phyloP scores from a whole-genome alignment of 768 basidiomycete genomes.

The Suillus occidentalis region DNA sequence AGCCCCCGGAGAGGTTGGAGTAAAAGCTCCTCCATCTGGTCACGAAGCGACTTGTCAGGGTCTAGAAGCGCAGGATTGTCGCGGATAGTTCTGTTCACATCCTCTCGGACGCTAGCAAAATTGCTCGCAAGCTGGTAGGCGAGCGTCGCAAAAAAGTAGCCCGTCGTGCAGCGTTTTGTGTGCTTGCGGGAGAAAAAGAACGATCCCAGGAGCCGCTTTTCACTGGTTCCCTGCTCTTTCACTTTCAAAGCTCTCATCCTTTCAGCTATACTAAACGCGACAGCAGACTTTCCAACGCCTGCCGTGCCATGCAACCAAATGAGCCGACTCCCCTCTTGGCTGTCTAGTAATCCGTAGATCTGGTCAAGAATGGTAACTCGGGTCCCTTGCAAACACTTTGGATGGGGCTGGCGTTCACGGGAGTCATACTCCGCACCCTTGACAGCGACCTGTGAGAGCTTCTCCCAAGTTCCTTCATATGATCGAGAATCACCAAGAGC shows the following conservation, averaged over 20 bases:
- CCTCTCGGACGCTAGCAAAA: not conserved
- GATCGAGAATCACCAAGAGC: not conserved
- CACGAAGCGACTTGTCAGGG: not conserved
- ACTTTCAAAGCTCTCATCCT: not conserved
- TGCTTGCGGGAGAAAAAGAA: not conserved
- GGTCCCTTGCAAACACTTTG: not conserved
- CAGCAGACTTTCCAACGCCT: not conserved
- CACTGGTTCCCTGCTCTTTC: not conserved
- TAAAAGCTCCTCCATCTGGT: not conserved
- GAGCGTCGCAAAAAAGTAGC: not conserved
- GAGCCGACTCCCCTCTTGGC: not conserved
- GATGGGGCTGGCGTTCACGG: not conserved
- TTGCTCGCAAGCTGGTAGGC: not conserved
- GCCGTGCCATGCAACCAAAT: not conserved
- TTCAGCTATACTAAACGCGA: not conserved
- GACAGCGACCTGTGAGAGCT: not conserved
- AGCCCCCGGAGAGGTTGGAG: not conserved
- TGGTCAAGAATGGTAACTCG: not conserved
- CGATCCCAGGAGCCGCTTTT: not conserved
- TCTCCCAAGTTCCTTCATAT: slow-evolving; percentile 1
- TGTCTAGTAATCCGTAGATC: not conserved
- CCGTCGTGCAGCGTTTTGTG: not conserved
- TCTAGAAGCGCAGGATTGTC: not conserved
- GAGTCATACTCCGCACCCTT: not conserved
- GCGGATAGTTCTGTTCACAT: not conserved